These are phyloP conservation scores for Calonectria pseudoreteaudii DNA, from an alignment of 2,329 filamentous ascomycete species.

Conservation along the genomic window DNA sequence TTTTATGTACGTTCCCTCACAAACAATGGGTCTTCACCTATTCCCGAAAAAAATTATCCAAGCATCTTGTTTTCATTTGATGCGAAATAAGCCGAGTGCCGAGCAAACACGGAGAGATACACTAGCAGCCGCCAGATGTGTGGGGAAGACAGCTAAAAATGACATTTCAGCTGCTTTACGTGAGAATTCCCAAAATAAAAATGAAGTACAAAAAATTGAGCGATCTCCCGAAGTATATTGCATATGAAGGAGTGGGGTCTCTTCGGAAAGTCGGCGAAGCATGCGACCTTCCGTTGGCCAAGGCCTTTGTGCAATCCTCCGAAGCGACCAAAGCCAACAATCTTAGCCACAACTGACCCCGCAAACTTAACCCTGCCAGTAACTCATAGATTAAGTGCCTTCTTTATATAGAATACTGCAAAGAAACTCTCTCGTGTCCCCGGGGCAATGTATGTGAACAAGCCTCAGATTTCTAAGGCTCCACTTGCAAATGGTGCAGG, in stretches of 20 bases:
- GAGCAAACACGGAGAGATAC: neutral
- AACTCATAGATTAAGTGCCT: too few relatives aligned
- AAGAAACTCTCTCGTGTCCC: neutral
- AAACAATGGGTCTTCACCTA: neutral
- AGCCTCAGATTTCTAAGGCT: too few relatives aligned
- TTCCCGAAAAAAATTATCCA: neutral
- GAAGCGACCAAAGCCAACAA: neutral
- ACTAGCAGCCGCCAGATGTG: neutral
- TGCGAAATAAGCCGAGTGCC: neutral
- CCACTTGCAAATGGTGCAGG: neutral
- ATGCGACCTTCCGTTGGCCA: neutral
- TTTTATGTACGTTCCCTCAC: neutral
- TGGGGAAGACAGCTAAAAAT: neutral
- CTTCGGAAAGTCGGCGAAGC: neutral
- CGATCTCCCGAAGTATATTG: neutral
- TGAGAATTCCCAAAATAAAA: neutral
- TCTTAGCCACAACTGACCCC: neutral
- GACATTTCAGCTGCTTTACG: neutral
- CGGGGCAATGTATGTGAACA: neutral
- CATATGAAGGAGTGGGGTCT: neutral
- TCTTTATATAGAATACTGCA: neutral
- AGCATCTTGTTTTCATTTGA: neutral
- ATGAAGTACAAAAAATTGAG: neutral
- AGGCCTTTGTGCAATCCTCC: neutral
- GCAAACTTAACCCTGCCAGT: neutral